Evolutionary conservation across 352 stramenopile genomes (phyloP), one percentile per base, ranked within the genome.

Genomic region (Phytophthora citricola): DNA sequence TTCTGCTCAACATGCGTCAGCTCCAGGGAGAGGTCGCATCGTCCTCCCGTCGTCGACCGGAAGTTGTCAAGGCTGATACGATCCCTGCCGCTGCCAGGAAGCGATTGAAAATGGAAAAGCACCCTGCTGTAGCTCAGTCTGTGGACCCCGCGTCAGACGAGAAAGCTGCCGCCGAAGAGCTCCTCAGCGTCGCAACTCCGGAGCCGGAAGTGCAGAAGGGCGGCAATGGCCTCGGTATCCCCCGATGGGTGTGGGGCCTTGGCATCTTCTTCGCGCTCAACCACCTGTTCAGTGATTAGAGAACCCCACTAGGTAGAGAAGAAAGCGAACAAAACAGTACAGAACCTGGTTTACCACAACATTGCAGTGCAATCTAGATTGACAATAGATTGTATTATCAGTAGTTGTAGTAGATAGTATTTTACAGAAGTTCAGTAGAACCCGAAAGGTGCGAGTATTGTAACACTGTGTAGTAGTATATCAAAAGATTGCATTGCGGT

Each of bases 1-100:
- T 94, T 73, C 57, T 94, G 49, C 73, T 94, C 11, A 82, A 78
- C 22, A 91, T 94, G 77, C 83, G 86, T 12, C 75, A 92, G 72
- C 74, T 94, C 14, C 85, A 94, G 58, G 86, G 82, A 48, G 83
- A 94, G 47, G 77, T 94, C 29, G 83, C 74, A n/a, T 92, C 77
- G 27, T 81, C 71, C 24, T 74, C 69, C 8, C 78, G 79, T 62
- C 85, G 76, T 44, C 81, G 81, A 8, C 70, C 67, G 8, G 80
- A 85, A 61, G 55, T 67, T 8, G 64, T 77, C n/a, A 91, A 89
- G 58, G 56, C 66, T 6, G 81, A 92, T n/a, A 41, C 75, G 11
- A 48, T 87, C 15, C 80, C 81, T 10, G 61, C 81, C 55, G 84
- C 71, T 31, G 84, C 80, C 5, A 76, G 75, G 32, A 87, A 89